Percentiles rank a stretch among this genome's conserved stretches.
Evolutionary conservation across 495 filamentous ascomycete genomes (phyloP).

Genomic region (Penicilliopsis zonata): DNA sequence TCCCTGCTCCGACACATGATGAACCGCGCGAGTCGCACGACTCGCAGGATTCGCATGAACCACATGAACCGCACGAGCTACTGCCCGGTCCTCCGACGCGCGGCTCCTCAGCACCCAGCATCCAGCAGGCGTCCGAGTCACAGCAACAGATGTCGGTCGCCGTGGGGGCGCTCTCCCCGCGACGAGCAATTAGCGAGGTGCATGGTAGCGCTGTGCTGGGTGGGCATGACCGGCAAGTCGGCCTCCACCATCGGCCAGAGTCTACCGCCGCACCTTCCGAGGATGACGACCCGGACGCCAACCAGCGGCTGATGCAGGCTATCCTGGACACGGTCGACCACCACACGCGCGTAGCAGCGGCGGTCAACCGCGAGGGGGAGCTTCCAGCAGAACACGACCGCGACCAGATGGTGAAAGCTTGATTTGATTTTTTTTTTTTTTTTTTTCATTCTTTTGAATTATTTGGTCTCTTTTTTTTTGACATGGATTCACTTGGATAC

Average conservation of each 20-base stretch:
- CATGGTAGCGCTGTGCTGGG: constrained; percentile 13
- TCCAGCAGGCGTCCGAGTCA: constrained; percentile 8
- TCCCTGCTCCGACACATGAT: not conserved
- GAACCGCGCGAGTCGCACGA: not conserved
- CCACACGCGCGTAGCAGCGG: constrained; percentile 22
- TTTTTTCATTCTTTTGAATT: not conserved
- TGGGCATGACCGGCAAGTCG: constrained; percentile 11
- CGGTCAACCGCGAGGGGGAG: constrained; percentile 17
- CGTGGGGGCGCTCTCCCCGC: constrained; percentile 17
- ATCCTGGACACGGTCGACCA: constrained; percentile 35
- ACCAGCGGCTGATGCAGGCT: constrained; percentile 34
- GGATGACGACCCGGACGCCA: constrained; percentile 35
- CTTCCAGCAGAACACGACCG: constrained; percentile 4
- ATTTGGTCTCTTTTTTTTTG: not conserved
- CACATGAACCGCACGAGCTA: constrained; percentile 1
- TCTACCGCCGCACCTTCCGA: constrained; percentile 9
- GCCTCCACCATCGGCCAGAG: constrained; percentile 7
- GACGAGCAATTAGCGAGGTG: constrained; percentile 31
- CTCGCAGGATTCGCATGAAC: not conserved
- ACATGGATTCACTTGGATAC: too few species aligned
- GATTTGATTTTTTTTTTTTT: constrained; percentile 2
- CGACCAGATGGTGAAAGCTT: constrained; percentile 12
- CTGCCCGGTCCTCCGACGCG: constrained; percentile 9
- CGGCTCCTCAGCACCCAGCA: constrained; percentile 22
- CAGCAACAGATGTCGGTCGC: too few species aligned